Percentiles rank a stretch among this genome's conserved stretches.
Evolutionary conservation across 202 grass and related monocot genomes (phyloP).

Genomic region (Carex arenaria): DNA sequence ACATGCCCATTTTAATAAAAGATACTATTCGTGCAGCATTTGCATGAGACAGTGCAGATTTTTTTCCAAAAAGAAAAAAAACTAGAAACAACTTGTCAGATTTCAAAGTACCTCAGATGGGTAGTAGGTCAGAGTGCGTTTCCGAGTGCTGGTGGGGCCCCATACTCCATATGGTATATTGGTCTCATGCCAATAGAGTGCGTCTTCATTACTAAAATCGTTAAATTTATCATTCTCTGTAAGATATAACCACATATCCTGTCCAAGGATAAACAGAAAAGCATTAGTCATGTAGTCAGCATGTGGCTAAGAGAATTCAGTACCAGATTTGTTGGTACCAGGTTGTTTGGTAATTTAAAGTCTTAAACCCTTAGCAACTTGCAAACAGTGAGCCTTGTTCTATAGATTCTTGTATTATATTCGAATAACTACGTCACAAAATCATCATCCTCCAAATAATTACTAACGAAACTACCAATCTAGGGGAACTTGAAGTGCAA

Average conservation of each 20-base stretch:
- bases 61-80: neutral
- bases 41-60: neutral
- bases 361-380: neutral
- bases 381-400: neutral
- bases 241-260: conserved; percentile 99
- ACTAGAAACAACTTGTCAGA: neutral
- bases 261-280: conserved; percentile 27
- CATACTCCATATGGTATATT: conserved; percentile 96
- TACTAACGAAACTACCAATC: neutral
- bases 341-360: neutral
- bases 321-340: neutral
- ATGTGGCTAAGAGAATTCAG: conserved; percentile 17
- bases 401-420: neutral
- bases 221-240: conserved; percentile 83
- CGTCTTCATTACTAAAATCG: conserved; percentile 73
- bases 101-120: conserved; percentile 72
- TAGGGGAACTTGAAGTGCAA: neutral
- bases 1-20: neutral
- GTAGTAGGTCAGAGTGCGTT: conserved; percentile 59
- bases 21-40: neutral
- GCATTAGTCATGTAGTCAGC: conserved; percentile 1
- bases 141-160: conserved; percentile 63
- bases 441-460: neutral
- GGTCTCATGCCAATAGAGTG: conserved; percentile 90
- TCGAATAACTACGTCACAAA: neutral